These are phyloP conservation scores for Tulasnella calospora DNA, from an alignment of 768 basidiomycete genomes.

Conservation along the genomic window DNA sequence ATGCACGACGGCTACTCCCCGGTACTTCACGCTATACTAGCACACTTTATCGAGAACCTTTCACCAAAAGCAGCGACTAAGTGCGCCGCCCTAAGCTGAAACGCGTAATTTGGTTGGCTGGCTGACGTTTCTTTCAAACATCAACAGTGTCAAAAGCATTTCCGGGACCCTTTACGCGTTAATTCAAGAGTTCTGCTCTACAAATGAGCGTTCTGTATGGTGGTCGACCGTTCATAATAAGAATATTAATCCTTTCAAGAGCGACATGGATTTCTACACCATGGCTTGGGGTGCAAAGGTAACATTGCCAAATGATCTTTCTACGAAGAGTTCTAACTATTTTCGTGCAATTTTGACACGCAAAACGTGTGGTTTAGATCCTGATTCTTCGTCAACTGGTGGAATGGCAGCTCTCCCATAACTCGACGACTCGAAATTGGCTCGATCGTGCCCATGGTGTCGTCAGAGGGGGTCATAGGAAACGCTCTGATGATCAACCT, in stretches of 20 bases:
- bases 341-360: not conserved
- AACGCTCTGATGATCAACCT: slow-evolving; percentile 57
- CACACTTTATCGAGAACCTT: slow-evolving; percentile 73
- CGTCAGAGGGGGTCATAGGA: slow-evolving; percentile 78
- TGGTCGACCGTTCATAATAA: slow-evolving; percentile 65
- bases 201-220: slow-evolving; percentile 62
- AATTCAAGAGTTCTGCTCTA: slow-evolving; percentile 42
- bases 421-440: slow-evolving; percentile 57
- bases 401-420: slow-evolving; percentile 73
- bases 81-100: slow-evolving; percentile 18
- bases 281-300: slow-evolving; percentile 83
- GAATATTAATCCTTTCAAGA: slow-evolving; percentile 71
- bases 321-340: not conserved
- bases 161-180: slow-evolving; percentile 66
- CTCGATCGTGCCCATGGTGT: slow-evolving; percentile 88
- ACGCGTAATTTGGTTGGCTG: slow-evolving; percentile 18
- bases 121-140: slow-evolving; percentile 32
- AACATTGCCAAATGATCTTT: slow-evolving; percentile 2
- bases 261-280: slow-evolving; percentile 70
- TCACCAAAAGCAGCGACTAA: slow-evolving; percentile 62
- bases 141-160: slow-evolving; percentile 69
- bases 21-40: slow-evolving; percentile 66
- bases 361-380: slow-evolving; percentile 47
- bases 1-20: slow-evolving; percentile 56
- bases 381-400: slow-evolving; percentile 78